Conservation (phyloP, 805 yeast species). For the Metschnikowia colocasiae region DNA sequence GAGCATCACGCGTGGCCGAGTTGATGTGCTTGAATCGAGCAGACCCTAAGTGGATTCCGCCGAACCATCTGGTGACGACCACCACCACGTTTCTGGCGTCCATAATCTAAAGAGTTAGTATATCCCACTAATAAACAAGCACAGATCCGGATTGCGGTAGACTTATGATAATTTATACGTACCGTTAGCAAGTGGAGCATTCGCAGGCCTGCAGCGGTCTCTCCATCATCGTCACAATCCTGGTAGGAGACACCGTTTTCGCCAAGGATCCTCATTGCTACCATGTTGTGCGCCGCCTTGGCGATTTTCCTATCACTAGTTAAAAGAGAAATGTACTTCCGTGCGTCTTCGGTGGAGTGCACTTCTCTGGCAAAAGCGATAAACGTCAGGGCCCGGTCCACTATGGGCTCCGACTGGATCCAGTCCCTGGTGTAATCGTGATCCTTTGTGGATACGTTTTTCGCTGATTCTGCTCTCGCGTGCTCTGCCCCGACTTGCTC, state of each 20-base stretch:
- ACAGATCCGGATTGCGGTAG: neutral
- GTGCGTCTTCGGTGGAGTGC: slow-evolving; percentile 64
- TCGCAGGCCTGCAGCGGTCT: slow-evolving; percentile 91
- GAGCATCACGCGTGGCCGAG: slow-evolving; percentile 80
- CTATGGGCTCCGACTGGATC: slow-evolving; percentile 70
- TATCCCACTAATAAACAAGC: neutral
- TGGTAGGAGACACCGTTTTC: slow-evolving; percentile 56
- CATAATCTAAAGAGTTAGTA: slow-evolving; percentile 48
- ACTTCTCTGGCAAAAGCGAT: slow-evolving; percentile 70
- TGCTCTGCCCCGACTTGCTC: neutral
- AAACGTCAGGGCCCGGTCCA: slow-evolving; percentile 83
- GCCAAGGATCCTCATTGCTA: slow-evolving; percentile 76
- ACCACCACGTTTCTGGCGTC: slow-evolving; percentile 83
- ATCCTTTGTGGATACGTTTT: neutral
- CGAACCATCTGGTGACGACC: slow-evolving; percentile 88
- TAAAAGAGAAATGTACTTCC: slow-evolving; percentile 46
- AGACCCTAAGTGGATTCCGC: slow-evolving; percentile 88
- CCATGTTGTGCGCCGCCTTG: slow-evolving; percentile 75
- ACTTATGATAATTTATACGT: slow-evolving; percentile 21
- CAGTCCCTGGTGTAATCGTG: slow-evolving; percentile 64
- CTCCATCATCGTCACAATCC: slow-evolving; percentile 97
- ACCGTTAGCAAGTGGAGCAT: slow-evolving; percentile 71
- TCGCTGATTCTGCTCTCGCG: neutral
- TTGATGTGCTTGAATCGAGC: slow-evolving; percentile 93
- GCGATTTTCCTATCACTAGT: slow-evolving; percentile 63